Evolutionary conservation across 2,329 filamentous ascomycete genomes (phyloP).

Genomic region (Colletotrichum phormii): DNA sequence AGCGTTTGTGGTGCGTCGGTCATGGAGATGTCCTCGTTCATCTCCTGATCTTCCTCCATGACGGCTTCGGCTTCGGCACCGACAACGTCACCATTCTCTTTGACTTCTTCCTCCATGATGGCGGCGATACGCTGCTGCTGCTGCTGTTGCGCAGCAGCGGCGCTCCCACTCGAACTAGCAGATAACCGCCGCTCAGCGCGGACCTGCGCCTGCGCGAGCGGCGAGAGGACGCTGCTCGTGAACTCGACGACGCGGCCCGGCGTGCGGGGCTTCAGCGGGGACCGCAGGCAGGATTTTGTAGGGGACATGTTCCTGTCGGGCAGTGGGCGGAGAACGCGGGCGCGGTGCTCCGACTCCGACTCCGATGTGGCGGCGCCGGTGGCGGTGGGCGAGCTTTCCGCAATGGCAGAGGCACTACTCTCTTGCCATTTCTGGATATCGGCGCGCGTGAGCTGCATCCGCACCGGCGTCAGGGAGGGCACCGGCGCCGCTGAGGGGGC

Average conservation of each 20-base stretch:
- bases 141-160: constrained; percentile 31
- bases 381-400: constrained; percentile 46
- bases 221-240: constrained; percentile 61
- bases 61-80: constrained; percentile 30
- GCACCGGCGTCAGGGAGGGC: constrained; percentile 49
- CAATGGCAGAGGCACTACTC: constrained; percentile 50
- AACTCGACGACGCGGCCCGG: constrained; percentile 70
- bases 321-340: constrained; percentile 58
- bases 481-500: constrained; percentile 41
- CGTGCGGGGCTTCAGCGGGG: constrained; percentile 67
- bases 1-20: constrained; percentile 14
- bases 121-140: constrained; percentile 17
- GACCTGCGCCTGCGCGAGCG: constrained; percentile 53
- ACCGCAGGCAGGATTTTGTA: constrained; percentile 67
- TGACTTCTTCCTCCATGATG: constrained; percentile 41
- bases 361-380: too few relatives aligned
- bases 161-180: constrained; percentile 9
- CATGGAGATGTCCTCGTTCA: constrained; percentile 28
- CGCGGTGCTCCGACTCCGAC: constrained; percentile 48
- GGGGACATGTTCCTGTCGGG: constrained; percentile 66
- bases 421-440: constrained; percentile 57
- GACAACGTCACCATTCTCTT: constrained; percentile 46
- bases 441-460: constrained; percentile 54
- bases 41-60: constrained; percentile 42
- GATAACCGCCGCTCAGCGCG: constrained; percentile 24